Evolutionary conservation across 2,329 filamentous ascomycete genomes (phyloP), one percentile per base, ranked within the genome.

Genomic region (Cercospora sesami): DNA sequence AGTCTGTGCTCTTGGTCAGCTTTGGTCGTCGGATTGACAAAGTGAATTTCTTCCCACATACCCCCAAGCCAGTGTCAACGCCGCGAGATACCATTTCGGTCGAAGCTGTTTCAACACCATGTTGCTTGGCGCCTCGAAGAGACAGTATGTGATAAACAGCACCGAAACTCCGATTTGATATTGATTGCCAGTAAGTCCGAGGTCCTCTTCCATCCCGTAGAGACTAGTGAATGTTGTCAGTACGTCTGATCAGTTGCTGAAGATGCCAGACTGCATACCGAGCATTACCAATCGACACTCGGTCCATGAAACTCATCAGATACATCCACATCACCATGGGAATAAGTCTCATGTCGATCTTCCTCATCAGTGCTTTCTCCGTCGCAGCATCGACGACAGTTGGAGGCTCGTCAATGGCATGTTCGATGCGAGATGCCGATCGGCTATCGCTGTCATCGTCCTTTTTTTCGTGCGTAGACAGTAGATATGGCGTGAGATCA

Each of bases 241-340:
- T 30, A 58, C 12, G 28, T 3, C 30, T 8, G 5, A 7, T 3
- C 12, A 9, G 16, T 18, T 26, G 14, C 3, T 30, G 26, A n/a
- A 18, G 7, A 5, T 33, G 16, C 3, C 10, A 5, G 21, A 3
- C 2, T 31, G 26, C 26, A 31, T 58, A 58, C 53, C 53, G 26
- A 16, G 53, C 53, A 21, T 58, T 58, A 7, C 53, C 53, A 31
- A 58, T 58, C 6, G 26, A 30, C 12, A 58, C 64, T 63, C 64
- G 23, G 26, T 88, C 86, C n/a, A 90, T 79, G 77, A 91, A 92
- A 79, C 92, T 92, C 81, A 90, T 83, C 77, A 92, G 91, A 75
- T 92, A 92, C 80, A 93, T 90, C 71, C 92, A 76, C 57, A 92
- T 86, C 67, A 93, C 81, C 80, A 88, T 88, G 0, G 89, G 89